Conservation (phyloP, 495 filamentous ascomycete genomes). For the Aeminium ludgeri region DNA sequence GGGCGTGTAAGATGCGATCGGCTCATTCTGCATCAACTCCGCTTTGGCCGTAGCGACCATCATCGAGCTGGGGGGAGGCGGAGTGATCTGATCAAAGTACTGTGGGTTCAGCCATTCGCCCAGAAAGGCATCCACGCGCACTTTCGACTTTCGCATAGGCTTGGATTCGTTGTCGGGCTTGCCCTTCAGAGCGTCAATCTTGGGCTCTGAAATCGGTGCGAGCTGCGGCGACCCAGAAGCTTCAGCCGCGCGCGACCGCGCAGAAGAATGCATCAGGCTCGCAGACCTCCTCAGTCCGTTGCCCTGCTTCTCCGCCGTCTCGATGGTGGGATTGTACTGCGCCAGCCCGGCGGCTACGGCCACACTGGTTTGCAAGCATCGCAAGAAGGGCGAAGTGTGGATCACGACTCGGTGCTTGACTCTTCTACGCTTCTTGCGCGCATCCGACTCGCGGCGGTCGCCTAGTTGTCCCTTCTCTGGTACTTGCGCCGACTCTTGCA, state of each 20-base stretch:
- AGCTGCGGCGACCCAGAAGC: slow-evolving; percentile 10
- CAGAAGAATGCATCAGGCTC: slow-evolving; percentile 6
- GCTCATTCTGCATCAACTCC: slow-evolving; percentile 41
- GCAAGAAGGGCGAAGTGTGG: slow-evolving; percentile 80
- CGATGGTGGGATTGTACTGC: slow-evolving; percentile 35
- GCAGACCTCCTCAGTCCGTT: neutral
- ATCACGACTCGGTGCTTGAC: slow-evolving; percentile 63
- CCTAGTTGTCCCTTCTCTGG: neutral
- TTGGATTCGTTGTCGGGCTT: slow-evolving; percentile 6
- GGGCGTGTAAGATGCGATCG: slow-evolving; percentile 13
- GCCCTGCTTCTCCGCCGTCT: neutral
- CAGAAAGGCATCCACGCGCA: slow-evolving; percentile 80
- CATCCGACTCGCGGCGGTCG: neutral
- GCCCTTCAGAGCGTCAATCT: neutral
- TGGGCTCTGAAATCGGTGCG: slow-evolving; percentile 12
- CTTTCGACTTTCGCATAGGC: slow-evolving; percentile 33
- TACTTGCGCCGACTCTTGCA: neutral
- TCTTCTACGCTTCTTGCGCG: slow-evolving; percentile 25
- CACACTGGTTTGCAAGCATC: slow-evolving; percentile 84
- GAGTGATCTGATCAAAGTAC: slow-evolving; percentile 84
- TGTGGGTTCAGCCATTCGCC: slow-evolving; percentile 90
- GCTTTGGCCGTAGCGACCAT: slow-evolving; percentile 80
- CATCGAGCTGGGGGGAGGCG: slow-evolving; percentile 66
- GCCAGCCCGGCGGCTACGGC: slow-evolving; percentile 79
- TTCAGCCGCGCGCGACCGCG: slow-evolving; percentile 3